A percentile compares a stretch with the other conserved stretches of the same genome.
These are phyloP conservation scores for Alternaria sp. DNA, from an alignment of 2,329 filamentous ascomycete species.

Conservation along the genomic window DNA sequence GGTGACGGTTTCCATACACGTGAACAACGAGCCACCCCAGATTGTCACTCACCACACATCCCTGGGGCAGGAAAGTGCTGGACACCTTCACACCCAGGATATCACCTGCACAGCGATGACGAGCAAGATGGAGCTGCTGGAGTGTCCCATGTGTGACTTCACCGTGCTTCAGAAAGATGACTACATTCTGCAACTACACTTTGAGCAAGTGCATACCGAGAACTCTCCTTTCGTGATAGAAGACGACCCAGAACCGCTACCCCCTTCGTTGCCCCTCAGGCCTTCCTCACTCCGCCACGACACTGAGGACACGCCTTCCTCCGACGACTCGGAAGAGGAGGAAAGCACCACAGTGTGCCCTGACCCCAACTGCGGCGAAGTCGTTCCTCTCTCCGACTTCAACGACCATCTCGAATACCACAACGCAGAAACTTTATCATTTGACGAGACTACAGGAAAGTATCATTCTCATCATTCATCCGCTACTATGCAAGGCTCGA, in stretches of 20 bases:
- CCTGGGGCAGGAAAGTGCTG: not conserved
- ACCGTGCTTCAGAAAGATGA: slow-evolving; percentile 33
- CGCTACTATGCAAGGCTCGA: slow-evolving; percentile 37
- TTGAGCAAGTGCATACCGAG: slow-evolving; percentile 49
- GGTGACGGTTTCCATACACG: slow-evolving; percentile 13
- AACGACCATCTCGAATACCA: slow-evolving; percentile 57
- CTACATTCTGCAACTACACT: slow-evolving; percentile 48
- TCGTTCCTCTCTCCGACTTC: slow-evolving; percentile 49
- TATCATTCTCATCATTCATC: slow-evolving; percentile 43
- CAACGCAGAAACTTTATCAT: slow-evolving; percentile 48
- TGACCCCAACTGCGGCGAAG: slow-evolving; percentile 52
- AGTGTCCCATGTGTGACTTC: slow-evolving; percentile 47
- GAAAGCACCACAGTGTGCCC: slow-evolving; percentile 49
- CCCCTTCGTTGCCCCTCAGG: slow-evolving; percentile 25
- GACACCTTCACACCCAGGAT: not conserved
- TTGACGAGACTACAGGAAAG: slow-evolving; percentile 40
- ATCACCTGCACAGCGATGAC: slow-evolving; percentile 20
- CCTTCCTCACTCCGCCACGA: slow-evolving; percentile 26
- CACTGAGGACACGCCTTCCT: slow-evolving; percentile 33
- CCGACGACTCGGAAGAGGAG: slow-evolving; percentile 37
- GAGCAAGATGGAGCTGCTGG: slow-evolving; percentile 27
- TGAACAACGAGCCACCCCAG: not conserved
- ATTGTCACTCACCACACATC: not conserved
- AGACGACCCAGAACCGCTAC: slow-evolving; percentile 39
- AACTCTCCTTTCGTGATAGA: slow-evolving; percentile 47